Evolutionary conservation across 495 filamentous ascomycete species (phyloP).

Genomic region (Parachaetomium inaequale): DNA sequence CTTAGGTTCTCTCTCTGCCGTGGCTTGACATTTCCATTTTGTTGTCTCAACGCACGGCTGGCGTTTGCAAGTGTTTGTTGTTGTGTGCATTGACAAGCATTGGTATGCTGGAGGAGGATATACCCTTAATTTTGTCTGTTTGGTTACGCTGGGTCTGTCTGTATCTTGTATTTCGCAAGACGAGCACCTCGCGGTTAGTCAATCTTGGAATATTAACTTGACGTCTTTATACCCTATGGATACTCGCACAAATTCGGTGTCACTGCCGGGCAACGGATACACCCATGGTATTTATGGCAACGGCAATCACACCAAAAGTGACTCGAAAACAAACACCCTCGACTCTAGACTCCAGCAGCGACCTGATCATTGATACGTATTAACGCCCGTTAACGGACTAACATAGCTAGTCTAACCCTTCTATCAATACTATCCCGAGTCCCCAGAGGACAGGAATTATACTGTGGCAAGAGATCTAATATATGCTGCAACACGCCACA

Average conservation of each 20-base stretch:
- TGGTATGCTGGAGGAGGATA: constrained; percentile 7
- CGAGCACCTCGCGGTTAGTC: background rate
- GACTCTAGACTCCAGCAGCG: too few species aligned
- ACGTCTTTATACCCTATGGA: background rate
- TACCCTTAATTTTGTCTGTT: constrained; percentile 2
- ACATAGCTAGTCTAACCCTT: too few species aligned
- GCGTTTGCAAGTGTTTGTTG: background rate
- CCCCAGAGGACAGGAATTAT: background rate
- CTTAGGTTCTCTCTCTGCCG: background rate
- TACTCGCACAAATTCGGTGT: background rate
- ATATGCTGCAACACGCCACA: background rate
- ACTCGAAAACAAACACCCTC: too few species aligned
- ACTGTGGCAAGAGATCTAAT: background rate
- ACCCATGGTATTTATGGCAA: background rate
- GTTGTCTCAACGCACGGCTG: background rate
- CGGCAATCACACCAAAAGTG: background rate
- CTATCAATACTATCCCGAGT: background rate
- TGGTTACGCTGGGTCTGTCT: background rate
- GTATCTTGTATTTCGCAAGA: background rate
- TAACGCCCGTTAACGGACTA: too few species aligned
- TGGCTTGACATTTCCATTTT: background rate
- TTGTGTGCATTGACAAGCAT: background rate
- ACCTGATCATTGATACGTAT: too few species aligned
- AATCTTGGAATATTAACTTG: background rate
- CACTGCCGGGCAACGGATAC: background rate